These are phyloP conservation scores for Irpex sp. DNA, from an alignment of 1,284 basidiomycete genomes.

Conservation along the genomic window DNA sequence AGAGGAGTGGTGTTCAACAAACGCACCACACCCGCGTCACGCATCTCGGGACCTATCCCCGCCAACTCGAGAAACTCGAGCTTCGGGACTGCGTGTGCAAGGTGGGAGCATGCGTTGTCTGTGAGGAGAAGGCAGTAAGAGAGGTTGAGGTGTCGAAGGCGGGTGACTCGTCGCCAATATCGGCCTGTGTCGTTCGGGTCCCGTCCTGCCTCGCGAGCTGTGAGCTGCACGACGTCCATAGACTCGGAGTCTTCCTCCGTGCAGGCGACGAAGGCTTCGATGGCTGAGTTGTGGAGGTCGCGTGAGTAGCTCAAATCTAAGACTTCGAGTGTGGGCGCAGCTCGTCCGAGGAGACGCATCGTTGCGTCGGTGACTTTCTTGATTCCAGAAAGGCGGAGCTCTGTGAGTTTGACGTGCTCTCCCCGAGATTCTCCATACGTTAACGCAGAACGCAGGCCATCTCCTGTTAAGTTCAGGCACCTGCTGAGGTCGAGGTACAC, in stretches of 20 bases:
- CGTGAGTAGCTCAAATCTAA: conserved; percentile 74
- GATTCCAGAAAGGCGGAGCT: conserved; percentile 63
- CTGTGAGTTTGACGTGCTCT: conserved; percentile 45
- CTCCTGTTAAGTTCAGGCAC: conserved; percentile 65
- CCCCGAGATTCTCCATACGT: conserved; percentile 36
- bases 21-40: conserved; percentile 66
- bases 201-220: conserved; percentile 59
- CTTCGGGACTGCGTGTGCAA: conserved; percentile 67
- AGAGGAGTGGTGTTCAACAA: conserved; percentile 67
- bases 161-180: conserved; percentile 60
- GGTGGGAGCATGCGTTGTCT: conserved; percentile 64
- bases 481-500: conserved; percentile 66
- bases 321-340: conserved; percentile 70
- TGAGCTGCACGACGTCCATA: conserved; percentile 42
- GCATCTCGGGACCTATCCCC: conserved; percentile 63
- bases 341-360: conserved; percentile 56
- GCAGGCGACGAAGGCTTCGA: conserved; percentile 67
- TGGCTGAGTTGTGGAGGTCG: conserved; percentile 66
- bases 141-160: conserved; percentile 72
- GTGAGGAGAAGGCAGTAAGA: conserved; percentile 75
- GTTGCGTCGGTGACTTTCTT: conserved; percentile 52
- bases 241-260: conserved; percentile 28
- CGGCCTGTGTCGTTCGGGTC: conserved; percentile 44
- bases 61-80: conserved; percentile 83
- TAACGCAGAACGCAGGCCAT: conserved; percentile 48